Evolutionary conservation across 306 rosid genomes (phyloP).

Genomic region (Acacia confusa): DNA sequence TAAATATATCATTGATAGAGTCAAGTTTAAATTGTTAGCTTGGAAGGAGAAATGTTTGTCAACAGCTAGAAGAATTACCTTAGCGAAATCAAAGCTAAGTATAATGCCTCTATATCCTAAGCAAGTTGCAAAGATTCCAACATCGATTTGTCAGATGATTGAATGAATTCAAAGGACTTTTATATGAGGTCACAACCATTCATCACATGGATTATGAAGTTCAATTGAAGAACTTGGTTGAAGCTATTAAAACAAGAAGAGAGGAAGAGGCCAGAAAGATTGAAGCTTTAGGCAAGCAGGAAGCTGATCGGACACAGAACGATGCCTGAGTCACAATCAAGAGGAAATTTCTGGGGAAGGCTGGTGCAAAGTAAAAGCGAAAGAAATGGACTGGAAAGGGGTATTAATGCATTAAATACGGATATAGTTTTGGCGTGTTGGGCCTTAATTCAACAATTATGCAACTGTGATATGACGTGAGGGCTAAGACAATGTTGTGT

Average conservation of each 20-base stretch:
- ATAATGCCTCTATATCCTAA: too few relatives aligned
- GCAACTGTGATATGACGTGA: background rate
- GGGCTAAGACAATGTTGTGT: background rate
- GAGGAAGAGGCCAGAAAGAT: slow-evolving; percentile 39
- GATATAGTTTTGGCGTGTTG: background rate
- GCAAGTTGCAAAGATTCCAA: too few relatives aligned
- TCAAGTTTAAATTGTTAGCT: too few relatives aligned
- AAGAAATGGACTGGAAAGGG: background rate
- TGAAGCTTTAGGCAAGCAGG: slow-evolving; percentile 5
- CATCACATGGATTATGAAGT: slow-evolving; percentile 22
- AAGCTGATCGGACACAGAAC: slow-evolving; percentile 16
- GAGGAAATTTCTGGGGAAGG: slow-evolving; percentile 4
- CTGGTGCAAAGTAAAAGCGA: slow-evolving; percentile 10
- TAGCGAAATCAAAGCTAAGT: too few relatives aligned
- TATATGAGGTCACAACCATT: too few relatives aligned
- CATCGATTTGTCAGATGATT: too few relatives aligned
- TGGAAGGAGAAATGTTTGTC: too few relatives aligned
- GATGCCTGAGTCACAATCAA: slow-evolving; percentile 19
- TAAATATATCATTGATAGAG: too few relatives aligned
- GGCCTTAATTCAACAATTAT: background rate
- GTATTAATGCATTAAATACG: background rate
- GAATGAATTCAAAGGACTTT: too few relatives aligned
- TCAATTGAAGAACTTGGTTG: slow-evolving; percentile 45
- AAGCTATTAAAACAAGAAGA: slow-evolving; percentile 51
- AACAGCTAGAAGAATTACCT: too few relatives aligned